These are phyloP conservation scores for Prunus yedoensis DNA, from an alignment of 331 rosid species.

Conservation along the genomic window DNA sequence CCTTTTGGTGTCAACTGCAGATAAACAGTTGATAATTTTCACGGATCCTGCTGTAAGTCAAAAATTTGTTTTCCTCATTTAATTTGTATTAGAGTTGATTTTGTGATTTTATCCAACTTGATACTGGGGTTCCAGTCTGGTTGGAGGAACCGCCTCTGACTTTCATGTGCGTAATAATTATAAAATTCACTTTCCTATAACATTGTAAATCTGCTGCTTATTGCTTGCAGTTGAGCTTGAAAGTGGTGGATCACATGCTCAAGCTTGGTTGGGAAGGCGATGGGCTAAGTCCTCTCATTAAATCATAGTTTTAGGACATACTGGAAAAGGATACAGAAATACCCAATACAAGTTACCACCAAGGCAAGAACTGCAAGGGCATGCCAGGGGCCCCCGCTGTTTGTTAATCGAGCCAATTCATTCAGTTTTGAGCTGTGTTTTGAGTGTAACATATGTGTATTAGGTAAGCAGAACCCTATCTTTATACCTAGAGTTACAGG, in stretches of 20 bases:
- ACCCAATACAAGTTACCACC: slow-evolving; percentile 27
- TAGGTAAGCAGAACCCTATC: slow-evolving; percentile 24
- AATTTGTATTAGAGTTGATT: neutral
- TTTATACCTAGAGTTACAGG: slow-evolving; percentile 31
- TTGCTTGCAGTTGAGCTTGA: slow-evolving; percentile 92
- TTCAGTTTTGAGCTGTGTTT: slow-evolving; percentile 28
- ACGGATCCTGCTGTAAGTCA: slow-evolving; percentile 93
- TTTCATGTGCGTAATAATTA: neutral
- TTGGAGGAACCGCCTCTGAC: neutral
- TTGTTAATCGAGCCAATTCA: slow-evolving; percentile 27
- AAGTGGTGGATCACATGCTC: slow-evolving; percentile 95
- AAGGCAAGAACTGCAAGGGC: slow-evolving; percentile 34
- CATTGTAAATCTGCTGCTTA: neutral
- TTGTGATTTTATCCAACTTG: neutral
- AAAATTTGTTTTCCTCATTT: slow-evolving; percentile 13
- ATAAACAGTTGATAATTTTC: slow-evolving; percentile 77
- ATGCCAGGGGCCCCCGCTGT: slow-evolving; percentile 18
- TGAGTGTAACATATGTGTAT: slow-evolving; percentile 53
- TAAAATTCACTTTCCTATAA: neutral
- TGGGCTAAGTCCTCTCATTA: slow-evolving; percentile 68
- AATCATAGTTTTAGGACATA: slow-evolving; percentile 56
- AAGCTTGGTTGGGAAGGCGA: slow-evolving; percentile 99
- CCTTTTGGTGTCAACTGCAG: slow-evolving; percentile 87
- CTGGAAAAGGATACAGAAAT: slow-evolving; percentile 19
- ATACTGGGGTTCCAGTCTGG: neutral